Percentiles rank a stretch among this genome's conserved stretches.
These are phyloP conservation scores for Phialophora expanda DNA, from an alignment of 2,329 filamentous ascomycete species.

Conservation along the genomic window DNA sequence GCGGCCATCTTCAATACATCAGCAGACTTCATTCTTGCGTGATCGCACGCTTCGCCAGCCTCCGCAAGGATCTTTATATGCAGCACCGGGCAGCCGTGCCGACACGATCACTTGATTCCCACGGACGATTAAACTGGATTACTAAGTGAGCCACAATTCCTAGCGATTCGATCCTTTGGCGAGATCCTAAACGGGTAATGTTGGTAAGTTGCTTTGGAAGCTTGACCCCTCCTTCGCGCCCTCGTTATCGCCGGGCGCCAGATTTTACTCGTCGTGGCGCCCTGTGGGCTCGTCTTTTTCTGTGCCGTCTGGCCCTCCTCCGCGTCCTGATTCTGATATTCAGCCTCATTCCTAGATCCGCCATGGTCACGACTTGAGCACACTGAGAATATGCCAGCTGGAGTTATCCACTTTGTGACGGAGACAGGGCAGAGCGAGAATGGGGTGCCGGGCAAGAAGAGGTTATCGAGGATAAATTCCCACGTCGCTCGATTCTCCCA, in stretches of 20 bases:
- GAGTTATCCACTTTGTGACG: conserved; percentile 19
- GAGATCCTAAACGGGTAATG: conserved; percentile 17
- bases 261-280: conserved; percentile 7
- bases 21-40: neutral
- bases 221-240: conserved; percentile 5
- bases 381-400: conserved; percentile 9
- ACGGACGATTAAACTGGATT: conserved; percentile 7
- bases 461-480: conserved; percentile 19
- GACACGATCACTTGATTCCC: conserved; percentile 7
- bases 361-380: conserved; percentile 7
- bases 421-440: conserved; percentile 19
- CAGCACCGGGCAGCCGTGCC: conserved; percentile 1
- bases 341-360: conserved; percentile 4
- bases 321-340: conserved; percentile 16
- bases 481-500: conserved; percentile 21
- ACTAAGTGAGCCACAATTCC: conserved; percentile 6
- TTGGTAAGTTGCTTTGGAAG: conserved; percentile 15
- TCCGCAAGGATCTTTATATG: conserved; percentile 1
- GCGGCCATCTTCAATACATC: neutral
- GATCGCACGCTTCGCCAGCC: neutral
- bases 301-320: neutral
- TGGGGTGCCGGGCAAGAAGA: conserved; percentile 12
- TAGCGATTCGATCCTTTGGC: conserved; percentile 1
- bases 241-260: neutral
- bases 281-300: neutral